Conservation (phyloP, 208 protist genomes). For the Trypanosomatidae sp. region DNA sequence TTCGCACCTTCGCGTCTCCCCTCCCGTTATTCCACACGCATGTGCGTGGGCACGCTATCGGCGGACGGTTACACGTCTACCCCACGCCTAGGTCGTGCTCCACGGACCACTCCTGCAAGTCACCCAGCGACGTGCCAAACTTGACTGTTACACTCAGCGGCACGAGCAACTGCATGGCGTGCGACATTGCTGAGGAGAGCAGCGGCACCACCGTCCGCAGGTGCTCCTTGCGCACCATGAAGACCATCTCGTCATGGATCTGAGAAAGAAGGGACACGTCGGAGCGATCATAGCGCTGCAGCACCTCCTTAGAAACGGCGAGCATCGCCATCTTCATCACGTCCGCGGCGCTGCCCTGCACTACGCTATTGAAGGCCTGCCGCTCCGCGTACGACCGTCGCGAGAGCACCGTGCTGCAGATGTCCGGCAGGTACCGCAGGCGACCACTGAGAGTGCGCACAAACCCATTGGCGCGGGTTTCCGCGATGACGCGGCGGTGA, state of each 20-base stretch:
- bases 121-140: conserved; percentile 65
- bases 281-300: conserved; percentile 42
- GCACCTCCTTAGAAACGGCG: conserved; percentile 63
- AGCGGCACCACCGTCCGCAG: conserved; percentile 49
- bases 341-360: conserved; percentile 90
- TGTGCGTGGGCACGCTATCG: neutral
- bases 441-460: conserved; percentile 87
- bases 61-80: neutral
- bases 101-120: conserved; percentile 74
- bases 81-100: conserved; percentile 74
- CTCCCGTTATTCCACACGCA: neutral
- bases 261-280: conserved; percentile 58
- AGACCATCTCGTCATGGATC: conserved; percentile 90
- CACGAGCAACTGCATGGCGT: conserved; percentile 72
- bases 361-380: conserved; percentile 90
- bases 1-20: neutral
- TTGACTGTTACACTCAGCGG: conserved; percentile 64
- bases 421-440: conserved; percentile 65
- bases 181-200: conserved; percentile 37
- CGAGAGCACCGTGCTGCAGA: conserved; percentile 59
- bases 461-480: conserved; percentile 62
- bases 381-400: conserved; percentile 79
- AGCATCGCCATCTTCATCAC: conserved; percentile 91
- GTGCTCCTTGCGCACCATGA: conserved; percentile 40
- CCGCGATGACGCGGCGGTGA: conserved; percentile 58